Evolutionary conservation across 108 stramenopile species (phyloP).

Genomic region (Epithemia pelagica): DNA sequence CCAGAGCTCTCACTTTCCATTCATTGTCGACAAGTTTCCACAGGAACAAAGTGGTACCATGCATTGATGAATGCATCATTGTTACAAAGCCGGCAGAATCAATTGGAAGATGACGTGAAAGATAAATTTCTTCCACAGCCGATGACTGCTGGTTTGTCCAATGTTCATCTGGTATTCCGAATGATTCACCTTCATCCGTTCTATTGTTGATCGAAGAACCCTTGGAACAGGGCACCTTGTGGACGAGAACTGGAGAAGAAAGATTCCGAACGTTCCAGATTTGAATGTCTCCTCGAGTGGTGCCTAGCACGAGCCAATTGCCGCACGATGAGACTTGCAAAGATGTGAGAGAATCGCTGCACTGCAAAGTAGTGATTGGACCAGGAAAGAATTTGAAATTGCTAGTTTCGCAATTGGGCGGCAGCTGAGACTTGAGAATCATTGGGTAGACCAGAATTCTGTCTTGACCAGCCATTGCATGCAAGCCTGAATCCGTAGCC

Average conservation of each 20-base stretch:
- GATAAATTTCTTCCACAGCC: constrained; percentile 1
- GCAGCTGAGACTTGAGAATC: constrained; percentile 1
- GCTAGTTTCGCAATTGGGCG: too few species aligned
- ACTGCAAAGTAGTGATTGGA: constrained; percentile 23
- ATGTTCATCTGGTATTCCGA: too few species aligned
- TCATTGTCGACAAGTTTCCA: constrained; percentile 27
- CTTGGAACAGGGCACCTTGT: neutral
- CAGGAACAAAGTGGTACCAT: constrained; percentile 42
- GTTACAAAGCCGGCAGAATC: constrained; percentile 51
- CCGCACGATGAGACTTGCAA: constrained; percentile 39
- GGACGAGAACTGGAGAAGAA: neutral
- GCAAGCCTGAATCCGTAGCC: neutral
- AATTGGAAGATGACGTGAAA: constrained; percentile 36
- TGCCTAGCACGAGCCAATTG: constrained; percentile 36
- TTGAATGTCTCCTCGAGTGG: constrained; percentile 15
- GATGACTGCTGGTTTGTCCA: neutral
- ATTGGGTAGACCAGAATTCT: constrained; percentile 16
- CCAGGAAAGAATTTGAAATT: constrained; percentile 25
- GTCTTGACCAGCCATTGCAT: neutral
- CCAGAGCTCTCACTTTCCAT: constrained; percentile 39
- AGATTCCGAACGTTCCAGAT: neutral
- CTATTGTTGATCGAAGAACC: too few species aligned
- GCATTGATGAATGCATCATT: constrained; percentile 32
- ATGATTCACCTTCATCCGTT: too few species aligned
- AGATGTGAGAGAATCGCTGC: constrained; percentile 33